Percentiles rank a stretch among this genome's conserved stretches.
Evolutionary conservation across 257 asterid genomes (phyloP).

Genomic region (Gentiana macrophylla): DNA sequence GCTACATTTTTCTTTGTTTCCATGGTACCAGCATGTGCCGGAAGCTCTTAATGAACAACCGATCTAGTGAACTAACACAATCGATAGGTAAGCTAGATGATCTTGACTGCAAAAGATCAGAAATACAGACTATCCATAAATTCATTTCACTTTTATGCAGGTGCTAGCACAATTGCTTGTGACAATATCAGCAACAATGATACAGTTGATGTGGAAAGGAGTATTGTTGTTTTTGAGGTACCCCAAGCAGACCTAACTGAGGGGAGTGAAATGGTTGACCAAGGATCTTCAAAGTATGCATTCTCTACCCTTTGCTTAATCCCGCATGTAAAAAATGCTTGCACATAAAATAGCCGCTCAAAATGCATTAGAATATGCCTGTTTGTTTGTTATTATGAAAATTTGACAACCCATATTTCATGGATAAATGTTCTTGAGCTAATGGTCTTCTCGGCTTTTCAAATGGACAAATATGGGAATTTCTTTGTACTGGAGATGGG

Average conservation of each 20-base stretch:
- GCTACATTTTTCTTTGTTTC: constrained; percentile 59
- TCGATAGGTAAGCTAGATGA: constrained; percentile 30
- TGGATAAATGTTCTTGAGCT: too few species aligned
- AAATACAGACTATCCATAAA: neutral
- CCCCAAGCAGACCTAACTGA: constrained; percentile 29
- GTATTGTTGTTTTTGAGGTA: constrained; percentile 30
- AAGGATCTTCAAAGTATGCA: constrained; percentile 35
- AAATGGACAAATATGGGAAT: too few species aligned
- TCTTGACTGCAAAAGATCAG: neutral
- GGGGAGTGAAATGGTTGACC: constrained; percentile 23
- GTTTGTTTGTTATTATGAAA: too few species aligned
- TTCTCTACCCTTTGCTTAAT: constrained; percentile 2
- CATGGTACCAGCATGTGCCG: constrained; percentile 78
- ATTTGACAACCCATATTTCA: too few species aligned
- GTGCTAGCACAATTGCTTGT: constrained; percentile 17
- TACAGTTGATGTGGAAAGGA: constrained; percentile 23
- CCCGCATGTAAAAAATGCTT: too few species aligned
- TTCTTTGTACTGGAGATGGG: too few species aligned
- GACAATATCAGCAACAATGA: constrained; percentile 10
- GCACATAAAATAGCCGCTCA: too few species aligned
- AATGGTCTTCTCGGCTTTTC: too few species aligned
- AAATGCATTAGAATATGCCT: too few species aligned
- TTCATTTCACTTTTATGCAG: constrained; percentile 22
- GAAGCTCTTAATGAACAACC: constrained; percentile 27
- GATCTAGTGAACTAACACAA: constrained; percentile 18